phyloP scores from a whole-genome alignment of 495 filamentous ascomycete genomes.

The Podospora pseudocomata region DNA sequence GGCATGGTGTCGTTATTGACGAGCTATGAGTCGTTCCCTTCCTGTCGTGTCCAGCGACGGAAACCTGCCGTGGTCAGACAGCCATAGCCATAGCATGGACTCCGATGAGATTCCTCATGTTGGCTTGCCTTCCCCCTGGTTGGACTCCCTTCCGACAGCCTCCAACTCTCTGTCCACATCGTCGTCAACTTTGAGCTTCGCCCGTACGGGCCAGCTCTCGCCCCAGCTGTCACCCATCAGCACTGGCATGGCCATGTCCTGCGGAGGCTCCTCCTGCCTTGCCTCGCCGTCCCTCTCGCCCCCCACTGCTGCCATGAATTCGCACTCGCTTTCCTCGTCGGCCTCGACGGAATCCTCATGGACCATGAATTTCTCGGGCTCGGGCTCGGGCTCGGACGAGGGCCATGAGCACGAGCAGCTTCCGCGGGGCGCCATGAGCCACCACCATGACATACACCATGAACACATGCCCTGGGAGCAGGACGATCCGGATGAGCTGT shows the following conservation, averaged over 20 bases:
- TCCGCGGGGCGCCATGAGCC: background rate
- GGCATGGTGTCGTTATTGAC: slow-evolving; percentile 42
- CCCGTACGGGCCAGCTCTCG: slow-evolving; percentile 46
- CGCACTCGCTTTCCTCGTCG: slow-evolving; percentile 35
- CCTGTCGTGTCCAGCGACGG: slow-evolving; percentile 41
- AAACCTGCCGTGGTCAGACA: slow-evolving; percentile 42
- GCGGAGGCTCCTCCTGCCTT: slow-evolving; percentile 23
- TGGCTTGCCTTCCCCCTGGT: slow-evolving; percentile 39
- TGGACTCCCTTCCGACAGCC: slow-evolving; percentile 29
- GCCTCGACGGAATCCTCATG: slow-evolving; percentile 33
- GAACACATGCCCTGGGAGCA: slow-evolving; percentile 40
- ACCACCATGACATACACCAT: slow-evolving; percentile 13
- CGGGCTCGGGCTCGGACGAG: slow-evolving; percentile 19
- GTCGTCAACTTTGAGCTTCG: slow-evolving; percentile 26
- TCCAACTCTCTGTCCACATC: slow-evolving; percentile 19
- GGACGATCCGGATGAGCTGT: slow-evolving; percentile 29
- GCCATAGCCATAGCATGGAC: slow-evolving; percentile 41
- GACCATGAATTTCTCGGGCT: slow-evolving; percentile 30
- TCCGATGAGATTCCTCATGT: slow-evolving; percentile 40
- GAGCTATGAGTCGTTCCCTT: slow-evolving; percentile 43
- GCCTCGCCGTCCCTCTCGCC: slow-evolving; percentile 35
- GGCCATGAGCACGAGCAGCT: background rate
- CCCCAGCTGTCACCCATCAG: slow-evolving; percentile 36
- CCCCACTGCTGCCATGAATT: slow-evolving; percentile 28
- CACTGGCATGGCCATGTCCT: slow-evolving; percentile 42